Evolutionary conservation across 75 land plant genomes (phyloP), one percentile per base, ranked within the genome.

Genomic region (Cunninghamia lanceolata): DNA sequence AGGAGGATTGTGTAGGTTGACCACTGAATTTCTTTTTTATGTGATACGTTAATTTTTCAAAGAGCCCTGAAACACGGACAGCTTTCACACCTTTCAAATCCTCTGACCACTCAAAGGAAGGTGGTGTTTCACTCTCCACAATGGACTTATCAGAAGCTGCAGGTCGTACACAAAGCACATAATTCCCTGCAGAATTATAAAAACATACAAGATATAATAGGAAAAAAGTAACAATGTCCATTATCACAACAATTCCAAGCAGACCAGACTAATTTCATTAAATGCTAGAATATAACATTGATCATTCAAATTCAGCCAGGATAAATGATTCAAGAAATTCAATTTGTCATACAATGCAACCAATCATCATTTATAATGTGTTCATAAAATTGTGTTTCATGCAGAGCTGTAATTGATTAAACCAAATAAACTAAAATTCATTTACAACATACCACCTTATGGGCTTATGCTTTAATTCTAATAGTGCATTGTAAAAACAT

Each of bases 31-130:
- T 91, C 89, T 91, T 94, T 87, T 89, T 89, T 17, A 97, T 83
- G 82, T 82, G 85, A 83, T 93, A 93, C 50, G 88, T 86, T 66
- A 97, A 90, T 81, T 93, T 96, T 86, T 96, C 96, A 90, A 97
- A 88, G 56, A 97, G 84, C 35, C 96, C 95, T 79, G 96, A 92
- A 19, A 92, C 84, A 50, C 88, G 93, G 84, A 94, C 90, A 82
- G 95, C 91, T 86, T 97, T 97, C 86, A 92, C 96, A 84, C 99
- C 98, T 86, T 92, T 93, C 59, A 97, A 84, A 84, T 96, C 93
- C 82, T 96, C 99, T 73, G 99, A 97, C 97, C 99, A 97, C 34
- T 93, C 95, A 53, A 90, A 88, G 21, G 91, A 82, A 84, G 85
- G 8, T 1, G 82, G 21, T 46, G 53, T 56, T 79, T 74, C 83